Base-by-base conservation (phyloP, 2,329 filamentous ascomycete genomes). In the Aureobasidium subglaciale region DNA sequence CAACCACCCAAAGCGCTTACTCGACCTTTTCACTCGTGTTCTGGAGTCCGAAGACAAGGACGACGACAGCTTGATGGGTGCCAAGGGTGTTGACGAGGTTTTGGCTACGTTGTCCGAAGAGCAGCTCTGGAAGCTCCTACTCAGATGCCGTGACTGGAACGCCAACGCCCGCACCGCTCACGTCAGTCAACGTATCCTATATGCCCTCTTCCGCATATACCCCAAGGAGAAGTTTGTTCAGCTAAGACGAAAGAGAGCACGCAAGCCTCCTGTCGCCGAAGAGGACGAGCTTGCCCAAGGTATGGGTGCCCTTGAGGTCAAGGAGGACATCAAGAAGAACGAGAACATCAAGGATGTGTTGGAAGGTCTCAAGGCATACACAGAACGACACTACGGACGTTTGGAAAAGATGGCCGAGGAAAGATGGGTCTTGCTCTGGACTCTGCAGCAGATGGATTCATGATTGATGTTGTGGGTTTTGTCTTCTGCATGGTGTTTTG, bases 81-180 rank as follows among this genome's bases (percentile, higher is more conserved):
- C 84, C 15, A 77, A 73, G 56, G 74, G 76, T 38, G 92, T 97
- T 8, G 93, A 97, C 63, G 81, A 90, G 50, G 91, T 96, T 0
- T 76, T 99, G 1, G 82, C 78, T n/a, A 81, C 75, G 11, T 78
- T 99, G 5, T 86, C 86, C 4, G 86, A 93, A 63, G 87, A 92
- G 63, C 92, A 97, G 68, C 80, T 99, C 13, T 95, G 89, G 71
- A 77, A 83, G 6, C 79, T 99, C 13, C 79, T 99, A 0, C 76
- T 92, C 34, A 80, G 93, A 57, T 73, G 96, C 41, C 81, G 95
- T 42, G 93, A 99, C 72, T 99, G 93, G 93, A 99, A 99, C 68
- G 95, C 93, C 4, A 97, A 97, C 64, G 90, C 90, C 0, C 81
- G 89, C 59, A 95, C 90, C 3, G 86, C 90, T 1, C 81, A 85